Evolutionary conservation across 345 rosid species (phyloP).

Genomic region (Populus deltoides): DNA sequence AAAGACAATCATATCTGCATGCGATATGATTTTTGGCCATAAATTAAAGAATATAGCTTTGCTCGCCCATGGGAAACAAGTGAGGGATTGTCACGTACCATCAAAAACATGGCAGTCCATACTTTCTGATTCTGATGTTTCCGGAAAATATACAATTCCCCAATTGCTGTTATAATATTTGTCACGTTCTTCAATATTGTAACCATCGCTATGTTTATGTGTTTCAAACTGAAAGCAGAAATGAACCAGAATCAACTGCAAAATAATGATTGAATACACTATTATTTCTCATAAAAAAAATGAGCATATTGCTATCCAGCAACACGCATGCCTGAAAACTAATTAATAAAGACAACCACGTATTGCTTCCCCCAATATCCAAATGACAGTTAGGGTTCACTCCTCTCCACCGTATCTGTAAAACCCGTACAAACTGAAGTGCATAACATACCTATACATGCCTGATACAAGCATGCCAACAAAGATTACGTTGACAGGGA

Average conservation of each 20-base stretch:
- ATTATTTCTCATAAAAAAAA: background rate
- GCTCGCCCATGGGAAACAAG: background rate
- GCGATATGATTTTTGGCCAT: background rate
- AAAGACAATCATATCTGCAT: background rate
- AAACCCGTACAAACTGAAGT: background rate
- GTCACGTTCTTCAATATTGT: conserved; percentile 92
- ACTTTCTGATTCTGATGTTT: conserved; percentile 87
- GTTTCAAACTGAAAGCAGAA: conserved; percentile 68
- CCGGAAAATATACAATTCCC: conserved; percentile 77
- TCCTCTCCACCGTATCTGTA: background rate
- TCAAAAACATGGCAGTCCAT: conserved; percentile 89
- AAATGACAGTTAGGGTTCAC: background rate
- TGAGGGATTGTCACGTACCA: conserved; percentile 43
- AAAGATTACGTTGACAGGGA: conserved; percentile 87
- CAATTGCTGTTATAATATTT: conserved; percentile 82
- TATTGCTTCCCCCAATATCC: background rate
- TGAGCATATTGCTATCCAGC: no score
- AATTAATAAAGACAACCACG: background rate
- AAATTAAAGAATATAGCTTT: background rate
- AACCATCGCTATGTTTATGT: conserved; percentile 93
- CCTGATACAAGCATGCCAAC: conserved; percentile 94
- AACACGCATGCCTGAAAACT: background rate
- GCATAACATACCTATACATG: conserved; percentile 67
- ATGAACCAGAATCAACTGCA: conserved; percentile 13
- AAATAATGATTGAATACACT: background rate